These are phyloP conservation scores for Cyclotella kingstonii DNA, from an alignment of 108 stramenopile species.

Conservation along the genomic window DNA sequence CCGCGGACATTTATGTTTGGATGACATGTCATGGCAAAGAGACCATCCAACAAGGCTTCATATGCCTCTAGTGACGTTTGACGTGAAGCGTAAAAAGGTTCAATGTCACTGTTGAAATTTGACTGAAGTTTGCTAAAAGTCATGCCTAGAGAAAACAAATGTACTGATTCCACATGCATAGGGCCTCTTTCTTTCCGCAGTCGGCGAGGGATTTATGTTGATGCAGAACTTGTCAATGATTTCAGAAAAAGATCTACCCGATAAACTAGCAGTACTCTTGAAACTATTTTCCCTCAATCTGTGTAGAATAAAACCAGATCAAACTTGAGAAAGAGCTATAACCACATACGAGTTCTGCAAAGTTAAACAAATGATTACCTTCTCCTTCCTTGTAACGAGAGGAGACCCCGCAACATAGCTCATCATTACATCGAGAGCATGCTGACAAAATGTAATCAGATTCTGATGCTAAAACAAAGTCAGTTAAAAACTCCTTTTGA, in stretches of 20 bases:
- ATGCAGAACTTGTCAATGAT: conserved; percentile 62
- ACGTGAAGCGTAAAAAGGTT: neutral
- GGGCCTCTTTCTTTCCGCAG: conserved; percentile 43
- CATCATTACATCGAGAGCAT: conserved; percentile 43
- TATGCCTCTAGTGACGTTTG: conserved; percentile 55
- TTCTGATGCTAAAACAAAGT: conserved; percentile 60
- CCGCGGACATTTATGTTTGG: conserved; percentile 83
- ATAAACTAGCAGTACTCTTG: conserved; percentile 67
- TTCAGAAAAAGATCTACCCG: conserved; percentile 71
- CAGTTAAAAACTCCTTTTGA: conserved; percentile 72
- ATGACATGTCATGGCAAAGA: conserved; percentile 79
- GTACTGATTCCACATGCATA: conserved; percentile 18
- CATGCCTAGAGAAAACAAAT: conserved; percentile 26
- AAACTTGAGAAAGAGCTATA: no score
- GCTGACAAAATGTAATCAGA: conserved; percentile 56
- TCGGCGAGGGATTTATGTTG: conserved; percentile 75
- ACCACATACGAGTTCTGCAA: no score
- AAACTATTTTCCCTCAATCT: conserved; percentile 76
- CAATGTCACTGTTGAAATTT: conserved; percentile 11
- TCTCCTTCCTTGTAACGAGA: conserved; percentile 82
- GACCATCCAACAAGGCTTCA: conserved; percentile 78
- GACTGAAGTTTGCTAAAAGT: conserved; percentile 30
- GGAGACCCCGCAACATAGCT: conserved; percentile 27
- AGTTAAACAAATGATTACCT: neutral
- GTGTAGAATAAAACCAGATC: no score